Base-by-base conservation (phyloP, 2,329 filamentous ascomycete genomes). In the Alternaria ethzedia region DNA sequence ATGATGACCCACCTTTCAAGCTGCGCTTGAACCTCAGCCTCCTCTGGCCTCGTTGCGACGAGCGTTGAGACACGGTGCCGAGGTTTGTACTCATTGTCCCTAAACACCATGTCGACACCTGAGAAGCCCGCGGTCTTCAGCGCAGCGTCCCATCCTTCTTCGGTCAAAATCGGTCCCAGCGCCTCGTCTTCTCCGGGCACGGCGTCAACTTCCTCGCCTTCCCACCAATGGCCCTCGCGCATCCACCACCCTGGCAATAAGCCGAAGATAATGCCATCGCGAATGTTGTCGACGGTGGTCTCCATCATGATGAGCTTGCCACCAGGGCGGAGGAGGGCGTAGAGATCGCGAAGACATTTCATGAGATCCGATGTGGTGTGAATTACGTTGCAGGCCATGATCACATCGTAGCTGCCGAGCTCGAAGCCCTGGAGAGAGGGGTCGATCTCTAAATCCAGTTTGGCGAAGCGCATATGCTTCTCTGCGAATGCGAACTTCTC, bases 71-170 rank as follows among this genome's bases (percentile, higher is more conserved):
- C 55, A 30, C 57, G 57, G 52, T 61, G 30, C 10, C 23, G 52
- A 46, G 49, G 43, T 26, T 54, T 54, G 49, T 59, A 54, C 49
- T 63, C 55, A 23, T 55, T 63, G 25, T 63, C 55, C 17, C 49
- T 59, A 13, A 63, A 59, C 17, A 59, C 50, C 49, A 63, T 54
- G 8, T 64, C 61, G 7, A 61, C 57, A n/a, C 61, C 55, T 2
- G 59, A 52, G 54, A 65, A 66, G 21, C 63, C 59, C 11, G 44
- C 45, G 3, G 28, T 57, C 45, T 57, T 63, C 8, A 68, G 41
- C 6, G 46, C 51, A 17, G 26, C 68, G 52, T 76, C 67, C 76
- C 75, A 79, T 41, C 67, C 26, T 15, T 58, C 45, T 54, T 63
- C 49, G 12, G 60, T 59, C 5, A 65, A 21, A 36, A 57, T 47